Base-by-base conservation (phyloP, 495 filamentous ascomycete genomes). In the Penicillium lividum region DNA sequence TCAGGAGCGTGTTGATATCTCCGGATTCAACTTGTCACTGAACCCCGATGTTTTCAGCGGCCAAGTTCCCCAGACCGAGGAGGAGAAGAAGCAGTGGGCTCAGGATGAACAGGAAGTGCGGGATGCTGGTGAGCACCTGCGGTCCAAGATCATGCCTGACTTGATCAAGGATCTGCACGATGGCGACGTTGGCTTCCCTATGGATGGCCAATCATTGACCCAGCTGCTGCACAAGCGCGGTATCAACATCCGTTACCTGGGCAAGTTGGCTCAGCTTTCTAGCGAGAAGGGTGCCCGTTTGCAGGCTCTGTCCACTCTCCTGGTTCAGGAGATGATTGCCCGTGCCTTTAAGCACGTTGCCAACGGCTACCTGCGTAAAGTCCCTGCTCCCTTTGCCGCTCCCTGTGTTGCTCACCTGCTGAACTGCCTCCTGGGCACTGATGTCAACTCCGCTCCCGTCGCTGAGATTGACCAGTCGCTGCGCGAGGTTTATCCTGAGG, bases 41-140 rank as follows among this genome's bases (percentile, higher is more conserved):
- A 99, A 99, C 77, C 93, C 95, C 27, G 95, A 99, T 70, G 92
- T 90, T 51, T 97, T 90, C 80, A 93, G 89, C 71, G 93, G 92
- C 56, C 95, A 99, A 73, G 77, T 83, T 40, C 94, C 95, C 28
- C 90, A 94, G 69, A 93, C 90, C 13, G 85, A 93, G 9, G 92
- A 89, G 59, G 94, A 98, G 67, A 96, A 93, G 76, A 85, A 84
- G 57, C 84, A 93, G 67, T 84, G 88, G 86, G 84, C 84, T 54
- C 81, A 88, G 61, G 95, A 99, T 65, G 95, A 98, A 75, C 80
- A 87, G 64, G 89, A 96, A 54, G 93, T 98, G 42, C 86, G 90
- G 51, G 86, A 87, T 36, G 91, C 90, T 18, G 93, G 92, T 77
- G 82, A 84, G 44, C 90, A 87, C 74, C 81, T 99, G 48, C 83